phyloP scores from a whole-genome alignment of 2,329 filamentous ascomycete genomes.

The Fusarium lyarnte region DNA sequence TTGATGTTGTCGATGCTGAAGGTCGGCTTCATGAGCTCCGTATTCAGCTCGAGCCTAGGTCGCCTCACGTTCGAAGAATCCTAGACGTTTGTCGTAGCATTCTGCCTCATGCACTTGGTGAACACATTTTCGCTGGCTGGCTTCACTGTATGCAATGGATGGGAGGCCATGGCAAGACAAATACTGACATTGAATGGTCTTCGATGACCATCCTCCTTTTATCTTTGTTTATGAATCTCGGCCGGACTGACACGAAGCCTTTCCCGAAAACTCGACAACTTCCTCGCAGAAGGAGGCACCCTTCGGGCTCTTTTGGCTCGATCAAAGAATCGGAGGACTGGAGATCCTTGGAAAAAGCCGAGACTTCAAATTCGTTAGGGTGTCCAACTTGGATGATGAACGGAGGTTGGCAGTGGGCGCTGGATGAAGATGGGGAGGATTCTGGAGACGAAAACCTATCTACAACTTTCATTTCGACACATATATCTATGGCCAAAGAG shows the following conservation, averaged over 20 bases:
- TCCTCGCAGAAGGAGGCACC: conserved; percentile 45
- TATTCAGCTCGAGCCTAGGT: conserved; percentile 73
- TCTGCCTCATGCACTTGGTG: conserved; percentile 66
- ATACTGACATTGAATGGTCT: conserved; percentile 73
- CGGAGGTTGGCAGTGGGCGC: conserved; percentile 76
- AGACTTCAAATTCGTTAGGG: conserved; percentile 59
- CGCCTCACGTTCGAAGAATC: conserved; percentile 68
- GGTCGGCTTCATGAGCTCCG: conserved; percentile 72
- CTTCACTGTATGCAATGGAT: conserved; percentile 80
- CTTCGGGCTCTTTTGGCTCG: conserved; percentile 50
- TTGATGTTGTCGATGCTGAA: conserved; percentile 73
- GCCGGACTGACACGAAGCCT: conserved; percentile 47
- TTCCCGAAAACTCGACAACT: conserved; percentile 42
- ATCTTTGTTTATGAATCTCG: conserved; percentile 69
- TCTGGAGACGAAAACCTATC: conserved; percentile 34
- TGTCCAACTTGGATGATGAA: conserved; percentile 69
- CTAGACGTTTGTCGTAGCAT: conserved; percentile 72
- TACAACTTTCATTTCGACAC: conserved; percentile 58
- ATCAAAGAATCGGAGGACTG: conserved; percentile 55
- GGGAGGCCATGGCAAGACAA: conserved; percentile 55
- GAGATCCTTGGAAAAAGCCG: conserved; percentile 58
- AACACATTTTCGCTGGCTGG: conserved; percentile 74
- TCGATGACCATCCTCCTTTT: conserved; percentile 72
- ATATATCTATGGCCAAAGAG: conserved; percentile 69
- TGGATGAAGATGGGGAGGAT: conserved; percentile 62